Conservation (phyloP, 441 rosid genomes). For the Arabidopsis hybrid region DNA sequence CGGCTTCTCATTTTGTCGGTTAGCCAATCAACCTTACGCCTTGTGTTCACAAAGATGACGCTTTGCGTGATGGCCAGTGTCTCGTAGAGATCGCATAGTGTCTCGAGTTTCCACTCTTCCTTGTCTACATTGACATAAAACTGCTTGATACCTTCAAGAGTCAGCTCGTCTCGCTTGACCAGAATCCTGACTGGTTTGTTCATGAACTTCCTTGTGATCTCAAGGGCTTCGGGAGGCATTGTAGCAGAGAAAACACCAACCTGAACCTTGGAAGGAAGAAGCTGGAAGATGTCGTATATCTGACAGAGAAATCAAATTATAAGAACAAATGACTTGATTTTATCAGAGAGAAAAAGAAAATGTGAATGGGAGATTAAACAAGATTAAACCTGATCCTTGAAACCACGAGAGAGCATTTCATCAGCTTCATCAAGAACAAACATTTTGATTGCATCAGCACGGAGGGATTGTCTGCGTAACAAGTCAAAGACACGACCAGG, state of each 20-base stretch:
- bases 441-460: slow-evolving; percentile 56
- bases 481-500: slow-evolving; percentile 56
- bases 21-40: slow-evolving; percentile 49
- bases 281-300: slow-evolving; percentile 53
- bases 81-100: slow-evolving; percentile 80
- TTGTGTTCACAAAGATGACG: slow-evolving; percentile 50
- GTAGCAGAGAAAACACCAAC: slow-evolving; percentile 52
- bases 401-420: slow-evolving; percentile 56
- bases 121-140: slow-evolving; percentile 75
- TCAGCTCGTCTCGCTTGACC: slow-evolving; percentile 57
- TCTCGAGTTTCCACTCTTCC: slow-evolving; percentile 88
- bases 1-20: slow-evolving; percentile 51
- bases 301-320: slow-evolving; percentile 16
- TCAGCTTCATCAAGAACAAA: slow-evolving; percentile 56
- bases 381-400: slow-evolving; percentile 47
- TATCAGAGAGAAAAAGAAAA: no score
- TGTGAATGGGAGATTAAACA: slow-evolving; percentile 36
- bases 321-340: not conserved
- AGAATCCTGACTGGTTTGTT: slow-evolving; percentile 50
- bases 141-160: slow-evolving; percentile 70
- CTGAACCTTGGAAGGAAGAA: slow-evolving; percentile 48
- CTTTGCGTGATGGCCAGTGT: slow-evolving; percentile 55
- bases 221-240: slow-evolving; percentile 54
- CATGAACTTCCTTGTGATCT: slow-evolving; percentile 82
- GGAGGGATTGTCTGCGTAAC: slow-evolving; percentile 51